These are phyloP conservation scores for Strobilomyces confusus DNA, from an alignment of 768 basidiomycete genomes.

Conservation along the genomic window DNA sequence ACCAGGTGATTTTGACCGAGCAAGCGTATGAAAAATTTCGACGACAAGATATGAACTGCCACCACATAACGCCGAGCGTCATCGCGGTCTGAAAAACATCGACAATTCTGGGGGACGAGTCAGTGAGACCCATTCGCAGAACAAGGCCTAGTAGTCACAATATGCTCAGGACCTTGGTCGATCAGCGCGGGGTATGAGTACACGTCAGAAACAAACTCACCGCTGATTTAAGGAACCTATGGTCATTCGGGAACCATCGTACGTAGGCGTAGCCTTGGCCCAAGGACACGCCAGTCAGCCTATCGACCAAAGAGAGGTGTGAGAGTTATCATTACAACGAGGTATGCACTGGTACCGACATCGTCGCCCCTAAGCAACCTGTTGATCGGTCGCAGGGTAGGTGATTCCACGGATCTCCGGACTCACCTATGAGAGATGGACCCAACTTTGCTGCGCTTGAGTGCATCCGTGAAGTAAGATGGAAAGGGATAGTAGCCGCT, in stretches of 20 bases:
- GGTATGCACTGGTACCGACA: background rate
- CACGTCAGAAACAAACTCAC: background rate
- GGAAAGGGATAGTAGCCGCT: background rate
- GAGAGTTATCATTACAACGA: background rate
- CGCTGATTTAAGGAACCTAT: background rate
- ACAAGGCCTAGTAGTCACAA: background rate
- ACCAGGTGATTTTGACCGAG: background rate
- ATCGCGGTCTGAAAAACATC: background rate
- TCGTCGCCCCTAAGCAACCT: background rate
- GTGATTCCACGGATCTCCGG: too few species aligned
- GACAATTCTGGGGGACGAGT: background rate
- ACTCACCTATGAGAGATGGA: background rate
- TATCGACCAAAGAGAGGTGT: background rate
- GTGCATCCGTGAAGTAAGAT: background rate
- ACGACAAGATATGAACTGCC: constrained; percentile 3
- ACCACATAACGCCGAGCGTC: background rate
- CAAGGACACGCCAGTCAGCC: constrained; percentile 5
- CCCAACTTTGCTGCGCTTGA: background rate
- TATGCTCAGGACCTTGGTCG: background rate
- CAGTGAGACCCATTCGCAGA: background rate
- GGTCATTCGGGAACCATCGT: constrained; percentile 3
- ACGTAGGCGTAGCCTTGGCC: constrained; percentile 1
- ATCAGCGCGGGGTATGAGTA: background rate
- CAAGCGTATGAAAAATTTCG: background rate
- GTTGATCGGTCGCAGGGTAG: background rate